These are phyloP conservation scores for Quercus lobata DNA, from an alignment of 331 rosid species.

Conservation along the genomic window DNA sequence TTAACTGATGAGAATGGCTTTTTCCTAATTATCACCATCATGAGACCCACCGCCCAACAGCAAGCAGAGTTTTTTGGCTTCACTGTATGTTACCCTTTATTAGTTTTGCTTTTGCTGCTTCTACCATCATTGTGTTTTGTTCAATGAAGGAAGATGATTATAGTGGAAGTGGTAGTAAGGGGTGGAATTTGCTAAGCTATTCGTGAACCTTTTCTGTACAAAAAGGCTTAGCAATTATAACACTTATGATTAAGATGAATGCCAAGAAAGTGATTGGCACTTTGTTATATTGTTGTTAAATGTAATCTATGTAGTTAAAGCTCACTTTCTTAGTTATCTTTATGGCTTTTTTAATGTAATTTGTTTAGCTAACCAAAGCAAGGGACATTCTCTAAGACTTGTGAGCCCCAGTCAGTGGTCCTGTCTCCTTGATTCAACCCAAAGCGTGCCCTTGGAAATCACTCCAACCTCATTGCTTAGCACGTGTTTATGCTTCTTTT, in stretches of 20 bases:
- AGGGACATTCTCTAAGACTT: conserved; percentile 69
- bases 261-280: conserved; percentile 49
- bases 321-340: conserved; percentile 40
- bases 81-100: neutral
- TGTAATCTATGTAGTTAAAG: conserved; percentile 32
- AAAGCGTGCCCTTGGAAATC: conserved; percentile 89
- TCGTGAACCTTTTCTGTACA: conserved; percentile 31
- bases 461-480: conserved; percentile 63
- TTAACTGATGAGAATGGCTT: neutral
- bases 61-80: neutral
- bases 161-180: conserved; percentile 17
- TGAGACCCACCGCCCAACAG: conserved; percentile 27
- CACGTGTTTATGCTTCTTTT: conserved; percentile 65
- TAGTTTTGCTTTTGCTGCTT: conserved; percentile 5
- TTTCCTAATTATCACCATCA: conserved; percentile 13
- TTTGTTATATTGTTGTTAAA: conserved; percentile 33
- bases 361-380: conserved; percentile 46
- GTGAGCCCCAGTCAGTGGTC: conserved; percentile 63
- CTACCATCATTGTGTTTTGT: conserved; percentile 8
- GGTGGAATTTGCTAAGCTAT: conserved; percentile 5
- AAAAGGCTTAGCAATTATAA: conserved; percentile 50
- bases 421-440: conserved; percentile 92
- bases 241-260: conserved; percentile 73
- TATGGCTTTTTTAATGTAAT: neutral
- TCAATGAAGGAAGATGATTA: conserved; percentile 17